Conservation (phyloP, 2,329 filamentous ascomycete genomes). For the Endocalyx cinctus region DNA sequence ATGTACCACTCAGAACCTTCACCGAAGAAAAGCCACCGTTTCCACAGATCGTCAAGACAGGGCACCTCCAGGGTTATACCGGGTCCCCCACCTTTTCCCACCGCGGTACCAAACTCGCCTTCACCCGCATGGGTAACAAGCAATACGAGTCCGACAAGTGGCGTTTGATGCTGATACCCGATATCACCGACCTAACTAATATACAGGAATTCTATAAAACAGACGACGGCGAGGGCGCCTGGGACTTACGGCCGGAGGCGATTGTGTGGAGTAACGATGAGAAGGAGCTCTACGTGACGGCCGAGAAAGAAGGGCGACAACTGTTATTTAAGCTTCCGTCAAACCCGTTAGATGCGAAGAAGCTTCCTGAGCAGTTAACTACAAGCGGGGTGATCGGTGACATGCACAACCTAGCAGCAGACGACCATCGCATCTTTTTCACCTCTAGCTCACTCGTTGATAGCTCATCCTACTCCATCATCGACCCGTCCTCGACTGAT, state of each 20-base stretch:
- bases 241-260: slow-evolving; percentile 55
- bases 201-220: slow-evolving; percentile 60
- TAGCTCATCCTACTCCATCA: slow-evolving; percentile 63
- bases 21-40: slow-evolving; percentile 43
- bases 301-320: slow-evolving; percentile 62
- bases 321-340: slow-evolving; percentile 60
- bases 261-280: slow-evolving; percentile 56
- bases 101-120: slow-evolving; percentile 66
- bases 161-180: slow-evolving; percentile 59
- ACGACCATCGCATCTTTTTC: slow-evolving; percentile 51
- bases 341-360: slow-evolving; percentile 42
- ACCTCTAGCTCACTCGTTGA: slow-evolving; percentile 67
- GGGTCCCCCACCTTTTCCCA: slow-evolving; percentile 68
- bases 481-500: slow-evolving; percentile 41
- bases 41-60: slow-evolving; percentile 52
- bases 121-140: slow-evolving; percentile 70
- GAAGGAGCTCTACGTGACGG: slow-evolving; percentile 64
- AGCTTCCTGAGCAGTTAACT: slow-evolving; percentile 46
- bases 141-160: slow-evolving; percentile 81
- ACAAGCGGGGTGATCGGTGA: slow-evolving; percentile 50
- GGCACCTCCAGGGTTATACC: slow-evolving; percentile 59
- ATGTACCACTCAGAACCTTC: slow-evolving; percentile 61
- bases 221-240: slow-evolving; percentile 57
- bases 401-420: slow-evolving; percentile 46
- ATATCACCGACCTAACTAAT: slow-evolving; percentile 52